Conservation (phyloP, 441 rosid species). For the Raphanus hybrid region DNA sequence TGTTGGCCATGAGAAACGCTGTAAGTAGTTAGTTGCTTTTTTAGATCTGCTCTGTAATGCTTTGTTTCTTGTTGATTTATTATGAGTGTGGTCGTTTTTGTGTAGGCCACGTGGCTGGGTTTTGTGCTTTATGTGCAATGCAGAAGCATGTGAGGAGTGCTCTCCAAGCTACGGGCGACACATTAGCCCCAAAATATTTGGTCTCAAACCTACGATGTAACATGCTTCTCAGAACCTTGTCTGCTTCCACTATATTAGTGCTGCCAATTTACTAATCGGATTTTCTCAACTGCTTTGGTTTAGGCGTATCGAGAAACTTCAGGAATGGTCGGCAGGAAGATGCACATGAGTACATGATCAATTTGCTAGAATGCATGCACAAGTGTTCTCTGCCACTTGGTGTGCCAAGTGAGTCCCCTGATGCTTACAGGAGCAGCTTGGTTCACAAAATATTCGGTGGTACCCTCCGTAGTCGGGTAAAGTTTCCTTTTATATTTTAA, state of each 20-base stretch:
- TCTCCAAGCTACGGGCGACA: constrained; percentile 73
- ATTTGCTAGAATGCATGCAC: constrained; percentile 94
- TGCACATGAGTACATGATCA: constrained; percentile 98
- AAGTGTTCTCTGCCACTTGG: constrained; percentile 96
- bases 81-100: not conserved
- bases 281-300: constrained; percentile 45
- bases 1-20: constrained; percentile 80
- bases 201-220: constrained; percentile 91
- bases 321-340: constrained; percentile 87
- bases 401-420: constrained; percentile 85
- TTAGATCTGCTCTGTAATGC: not conserved
- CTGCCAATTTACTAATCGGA: too few relatives aligned
- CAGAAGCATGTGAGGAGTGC: constrained; percentile 94
- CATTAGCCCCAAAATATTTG: constrained; percentile 80
- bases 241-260: constrained; percentile 8
- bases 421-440: constrained; percentile 92
- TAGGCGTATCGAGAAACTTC: constrained; percentile 89
- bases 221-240: constrained; percentile 17
- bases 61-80: not conserved
- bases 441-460: constrained; percentile 98
- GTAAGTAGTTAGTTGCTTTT: constrained; percentile 52
- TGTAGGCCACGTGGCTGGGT: constrained; percentile 91
- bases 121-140: constrained; percentile 96
- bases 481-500: not conserved
- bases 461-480: constrained; percentile 90